phyloP scores from a whole-genome alignment of 805 yeast species.

The Jamesozyma lodderae region DNA sequence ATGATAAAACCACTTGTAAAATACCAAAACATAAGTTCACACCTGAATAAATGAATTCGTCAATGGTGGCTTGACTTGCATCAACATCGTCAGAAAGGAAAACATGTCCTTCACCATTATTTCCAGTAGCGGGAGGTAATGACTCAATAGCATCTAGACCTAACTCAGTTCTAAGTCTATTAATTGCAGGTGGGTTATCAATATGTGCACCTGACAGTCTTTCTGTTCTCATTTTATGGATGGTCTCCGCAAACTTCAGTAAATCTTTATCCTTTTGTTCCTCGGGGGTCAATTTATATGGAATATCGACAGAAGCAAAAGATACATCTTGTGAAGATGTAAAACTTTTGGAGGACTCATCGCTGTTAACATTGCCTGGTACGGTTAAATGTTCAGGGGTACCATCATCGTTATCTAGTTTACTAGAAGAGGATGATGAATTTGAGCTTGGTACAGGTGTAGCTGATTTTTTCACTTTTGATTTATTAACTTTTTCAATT shows the following conservation, averaged over 20 bases:
- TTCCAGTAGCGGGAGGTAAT: slow-evolving; percentile 1
- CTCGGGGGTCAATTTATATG: slow-evolving; percentile 28
- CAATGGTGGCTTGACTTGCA: slow-evolving; percentile 46
- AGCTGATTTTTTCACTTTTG: background rate
- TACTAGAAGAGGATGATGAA: background rate
- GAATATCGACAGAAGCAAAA: slow-evolving; percentile 28
- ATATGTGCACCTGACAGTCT: slow-evolving; percentile 65
- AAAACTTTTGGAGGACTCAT: slow-evolving; percentile 19
- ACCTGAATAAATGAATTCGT: slow-evolving; percentile 86
- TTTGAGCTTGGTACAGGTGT: background rate
- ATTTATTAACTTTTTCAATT: slow-evolving; percentile 33
- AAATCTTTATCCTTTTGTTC: slow-evolving; percentile 43
- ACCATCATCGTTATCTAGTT: background rate
- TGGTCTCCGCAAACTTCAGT: slow-evolving; percentile 45
- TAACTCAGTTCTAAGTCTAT: slow-evolving; percentile 37
- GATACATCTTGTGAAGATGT: slow-evolving; percentile 34
- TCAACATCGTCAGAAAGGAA: slow-evolving; percentile 20
- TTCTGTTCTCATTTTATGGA: slow-evolving; percentile 53
- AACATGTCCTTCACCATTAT: slow-evolving; percentile 5
- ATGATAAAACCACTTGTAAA: slow-evolving; percentile 77
- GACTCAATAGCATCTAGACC: slow-evolving; percentile 29
- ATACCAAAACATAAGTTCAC: slow-evolving; percentile 88
- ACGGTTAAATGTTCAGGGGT: slow-evolving; percentile 2
- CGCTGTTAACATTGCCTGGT: background rate
- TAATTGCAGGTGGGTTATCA: slow-evolving; percentile 43